Percentiles rank a stretch among this genome's conserved stretches.
Evolutionary conservation across 345 rosid species (phyloP).

Genomic region (Rubroshorea leprosula): DNA sequence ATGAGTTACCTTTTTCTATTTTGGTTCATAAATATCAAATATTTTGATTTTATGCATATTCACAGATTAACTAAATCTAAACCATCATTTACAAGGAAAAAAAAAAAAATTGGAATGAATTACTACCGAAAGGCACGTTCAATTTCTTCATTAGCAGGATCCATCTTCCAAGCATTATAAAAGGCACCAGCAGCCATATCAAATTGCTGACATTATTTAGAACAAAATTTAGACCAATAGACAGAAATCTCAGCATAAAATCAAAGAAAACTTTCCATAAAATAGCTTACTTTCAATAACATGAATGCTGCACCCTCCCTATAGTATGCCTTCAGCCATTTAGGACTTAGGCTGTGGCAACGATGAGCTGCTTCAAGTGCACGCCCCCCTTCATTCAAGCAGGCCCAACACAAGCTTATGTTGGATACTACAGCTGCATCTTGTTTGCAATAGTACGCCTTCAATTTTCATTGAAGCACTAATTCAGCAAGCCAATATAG

Average conservation of each 20-base stretch:
- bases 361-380: conserved; percentile 11
- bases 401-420: conserved; percentile 15
- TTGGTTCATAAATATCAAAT: too few relatives aligned
- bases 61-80: too few relatives aligned
- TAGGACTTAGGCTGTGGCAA: conserved; percentile 3
- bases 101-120: not conserved
- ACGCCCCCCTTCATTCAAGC: conserved; percentile 2
- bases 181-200: conserved; percentile 4
- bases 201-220: conserved; percentile 11
- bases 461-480: not conserved
- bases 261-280: not conserved
- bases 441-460: conserved; percentile 2
- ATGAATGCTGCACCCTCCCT: conserved; percentile 19
- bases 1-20: too few relatives aligned
- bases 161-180: conserved; percentile 6
- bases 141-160: conserved; percentile 9
- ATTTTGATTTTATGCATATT: too few relatives aligned
- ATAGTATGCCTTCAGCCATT: conserved; percentile 16
- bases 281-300: conserved; percentile 16
- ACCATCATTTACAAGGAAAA: not conserved
- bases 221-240: too few relatives aligned
- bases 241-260: too few relatives aligned
- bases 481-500: not conserved
- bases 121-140: conserved; percentile 1
- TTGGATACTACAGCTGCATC: conserved; percentile 17